Evolutionary conservation across 129 eudicot species (phyloP).

Genomic region (Helianthus annuus): HanXRQr2.0-SUNRISE NC_035440.2:21864171-21864670

Average conservation of each 20-base stretch:
- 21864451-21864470: not conserved
- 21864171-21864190: too few relatives aligned
- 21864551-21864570: not conserved
- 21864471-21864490: not conserved
- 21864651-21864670: constrained; percentile 73
- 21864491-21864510: constrained; percentile 40
- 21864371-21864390: constrained; percentile 90
- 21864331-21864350: constrained; percentile 90
- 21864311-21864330: constrained; percentile 87
- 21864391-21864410: constrained; percentile 84
- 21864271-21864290: too few relatives aligned
- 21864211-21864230: too few relatives aligned
- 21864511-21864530: constrained; percentile 84
- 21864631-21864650: constrained; percentile 63
- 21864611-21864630: constrained; percentile 67
- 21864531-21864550: not conserved
- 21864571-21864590: not conserved
- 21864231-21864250: too few relatives aligned
- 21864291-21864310: constrained; percentile 88
- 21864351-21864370: constrained; percentile 88
- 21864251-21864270: too few relatives aligned
- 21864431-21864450: not conserved
- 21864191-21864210: too few relatives aligned
- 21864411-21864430: not conserved
- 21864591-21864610: constrained; percentile 1